Evolutionary conservation across 2,329 filamentous ascomycete genomes (phyloP).

Genomic region (Aspergillus intermedius): DNA sequence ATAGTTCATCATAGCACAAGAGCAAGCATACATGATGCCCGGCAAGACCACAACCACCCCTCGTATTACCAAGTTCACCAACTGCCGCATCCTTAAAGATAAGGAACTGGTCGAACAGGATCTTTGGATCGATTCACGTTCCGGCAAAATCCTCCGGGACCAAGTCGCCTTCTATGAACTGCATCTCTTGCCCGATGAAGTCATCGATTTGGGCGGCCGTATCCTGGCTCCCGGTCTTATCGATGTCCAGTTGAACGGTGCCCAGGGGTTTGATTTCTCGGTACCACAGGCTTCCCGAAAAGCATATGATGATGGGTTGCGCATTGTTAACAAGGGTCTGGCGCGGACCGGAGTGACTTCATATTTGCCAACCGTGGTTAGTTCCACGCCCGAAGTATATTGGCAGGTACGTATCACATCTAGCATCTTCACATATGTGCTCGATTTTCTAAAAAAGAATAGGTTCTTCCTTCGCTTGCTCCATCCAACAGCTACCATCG

Average conservation of each 20-base stretch:
- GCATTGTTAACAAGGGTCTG: conserved; percentile 63
- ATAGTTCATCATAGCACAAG: neutral
- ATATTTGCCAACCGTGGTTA: conserved; percentile 73
- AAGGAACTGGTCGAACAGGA: conserved; percentile 65
- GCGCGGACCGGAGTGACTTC: conserved; percentile 78
- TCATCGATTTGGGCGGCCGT: conserved; percentile 72
- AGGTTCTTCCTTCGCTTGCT: conserved; percentile 66
- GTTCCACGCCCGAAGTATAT: conserved; percentile 74
- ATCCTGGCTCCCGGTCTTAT: conserved; percentile 83
- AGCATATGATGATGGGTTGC: conserved; percentile 66
- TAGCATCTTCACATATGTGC: neutral
- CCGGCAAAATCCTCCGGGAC: conserved; percentile 72
- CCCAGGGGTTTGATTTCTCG: conserved; percentile 89
- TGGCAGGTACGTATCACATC: conserved; percentile 50
- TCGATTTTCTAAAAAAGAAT: neutral
- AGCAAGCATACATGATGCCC: conserved; percentile 21
- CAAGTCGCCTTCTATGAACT: conserved; percentile 51
- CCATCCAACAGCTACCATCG: conserved; percentile 58
- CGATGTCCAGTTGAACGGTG: conserved; percentile 86
- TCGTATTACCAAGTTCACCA: conserved; percentile 78
- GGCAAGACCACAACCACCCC: conserved; percentile 27
- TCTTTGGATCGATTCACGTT: conserved; percentile 78
- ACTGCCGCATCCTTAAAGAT: conserved; percentile 69
- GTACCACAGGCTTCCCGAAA: conserved; percentile 59
- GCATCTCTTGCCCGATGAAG: conserved; percentile 56